A percentile compares a stretch with the other conserved stretches of the same genome.
phyloP scores from a whole-genome alignment of 2,329 filamentous ascomycete genomes.

The Atkinsonella hypoxylon region DNA sequence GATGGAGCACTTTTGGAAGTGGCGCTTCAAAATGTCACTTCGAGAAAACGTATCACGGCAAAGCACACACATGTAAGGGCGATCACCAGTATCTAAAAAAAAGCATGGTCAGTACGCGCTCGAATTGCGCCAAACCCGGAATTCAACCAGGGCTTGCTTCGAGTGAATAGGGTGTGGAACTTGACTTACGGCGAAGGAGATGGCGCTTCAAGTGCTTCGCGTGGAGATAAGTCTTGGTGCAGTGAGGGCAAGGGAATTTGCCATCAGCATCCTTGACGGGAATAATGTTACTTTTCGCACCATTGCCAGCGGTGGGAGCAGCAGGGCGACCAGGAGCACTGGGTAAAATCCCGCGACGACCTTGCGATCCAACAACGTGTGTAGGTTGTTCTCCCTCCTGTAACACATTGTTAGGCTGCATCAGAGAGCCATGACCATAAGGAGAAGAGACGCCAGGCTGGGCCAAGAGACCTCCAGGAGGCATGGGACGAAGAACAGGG shows the following conservation, averaged over 20 bases:
- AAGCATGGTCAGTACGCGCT: conserved; percentile 16
- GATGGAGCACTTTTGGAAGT: conserved; percentile 98
- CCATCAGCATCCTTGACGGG: conserved; percentile 93
- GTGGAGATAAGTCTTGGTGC: conserved; percentile 95
- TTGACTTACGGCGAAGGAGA: conserved; percentile 78
- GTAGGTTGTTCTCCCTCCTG: conserved; percentile 57
- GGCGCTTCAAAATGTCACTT: conserved; percentile 95
- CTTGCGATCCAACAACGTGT: conserved; percentile 91
- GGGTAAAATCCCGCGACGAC: conserved; percentile 79
- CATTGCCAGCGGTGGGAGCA: conserved; percentile 58
- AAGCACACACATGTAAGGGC: conserved; percentile 94
- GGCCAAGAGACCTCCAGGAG: conserved; percentile 51
- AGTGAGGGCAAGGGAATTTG: conserved; percentile 96
- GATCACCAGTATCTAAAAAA: conserved; percentile 77
- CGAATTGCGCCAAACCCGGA: conserved; percentile 14
- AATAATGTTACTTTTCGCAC: conserved; percentile 68
- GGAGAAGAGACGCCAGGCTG: conserved; percentile 46
- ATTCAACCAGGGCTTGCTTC: background rate
- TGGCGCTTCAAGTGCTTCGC: conserved; percentile 97
- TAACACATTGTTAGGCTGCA: conserved; percentile 43
- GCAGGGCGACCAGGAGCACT: conserved; percentile 79
- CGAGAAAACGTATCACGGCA: conserved; percentile 97
- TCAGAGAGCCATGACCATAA: conserved; percentile 46
- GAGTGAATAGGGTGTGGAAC: background rate
- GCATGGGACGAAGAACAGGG: conserved; percentile 57